These are phyloP conservation scores for Plenodomus biglobosus DNA, from an alignment of 2,329 filamentous ascomycete species.

Conservation along the genomic window DNA sequence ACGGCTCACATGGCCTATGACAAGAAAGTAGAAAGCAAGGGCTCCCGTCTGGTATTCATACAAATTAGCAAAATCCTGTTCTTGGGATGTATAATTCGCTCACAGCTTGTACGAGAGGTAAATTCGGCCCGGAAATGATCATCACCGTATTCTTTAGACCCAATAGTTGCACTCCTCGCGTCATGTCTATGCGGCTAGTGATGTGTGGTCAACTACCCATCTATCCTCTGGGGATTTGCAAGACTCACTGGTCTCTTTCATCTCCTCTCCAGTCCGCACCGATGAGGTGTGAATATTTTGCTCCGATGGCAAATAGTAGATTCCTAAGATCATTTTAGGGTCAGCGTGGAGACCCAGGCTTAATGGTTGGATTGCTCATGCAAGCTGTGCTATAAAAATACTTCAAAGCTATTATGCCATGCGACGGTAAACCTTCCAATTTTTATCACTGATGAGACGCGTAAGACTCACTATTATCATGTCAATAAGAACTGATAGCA, in stretches of 20 bases:
- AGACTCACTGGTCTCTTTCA: conserved; percentile 33
- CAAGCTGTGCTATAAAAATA: neutral
- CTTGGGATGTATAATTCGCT: conserved; percentile 9
- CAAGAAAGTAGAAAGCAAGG: conserved; percentile 30
- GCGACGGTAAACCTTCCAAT: too few relatives aligned
- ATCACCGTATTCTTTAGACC: conserved; percentile 20
- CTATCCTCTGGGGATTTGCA: neutral
- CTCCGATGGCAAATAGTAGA: conserved; percentile 48
- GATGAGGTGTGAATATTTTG: conserved; percentile 41
- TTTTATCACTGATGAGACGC: too few relatives aligned
- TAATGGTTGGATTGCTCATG: too few relatives aligned
- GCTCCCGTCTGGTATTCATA: conserved; percentile 17
- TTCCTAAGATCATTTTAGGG: conserved; percentile 19
- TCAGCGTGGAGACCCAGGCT: neutral
- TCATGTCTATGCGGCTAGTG: conserved; percentile 39
- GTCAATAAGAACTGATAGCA: neutral
- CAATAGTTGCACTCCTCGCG: conserved; percentile 29
- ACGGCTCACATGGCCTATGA: conserved; percentile 29
- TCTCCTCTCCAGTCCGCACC: conserved; percentile 31
- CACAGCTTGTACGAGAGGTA: conserved; percentile 44
- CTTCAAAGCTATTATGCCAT: neutral
- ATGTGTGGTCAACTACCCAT: neutral
- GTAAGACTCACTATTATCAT: neutral
- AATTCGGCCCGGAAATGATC: conserved; percentile 34
- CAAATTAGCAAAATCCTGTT: neutral